Evolutionary conservation across 2,329 filamentous ascomycete genomes (phyloP), one percentile per base, ranked within the genome.

Genomic region (Tolypocladium amazonense): DNA sequence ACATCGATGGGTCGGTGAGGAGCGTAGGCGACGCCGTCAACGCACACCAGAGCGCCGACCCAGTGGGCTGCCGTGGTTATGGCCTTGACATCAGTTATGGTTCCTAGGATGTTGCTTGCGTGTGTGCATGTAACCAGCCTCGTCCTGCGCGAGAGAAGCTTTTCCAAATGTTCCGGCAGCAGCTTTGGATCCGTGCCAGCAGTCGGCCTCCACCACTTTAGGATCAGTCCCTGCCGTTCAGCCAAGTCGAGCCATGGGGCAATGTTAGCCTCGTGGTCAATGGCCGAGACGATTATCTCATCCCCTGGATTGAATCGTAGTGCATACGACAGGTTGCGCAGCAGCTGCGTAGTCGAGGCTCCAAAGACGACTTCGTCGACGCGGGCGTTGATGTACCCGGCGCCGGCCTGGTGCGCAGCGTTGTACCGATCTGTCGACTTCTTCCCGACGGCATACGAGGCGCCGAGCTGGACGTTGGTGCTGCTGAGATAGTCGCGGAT

Each of bases 261-360:
- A 60, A 89, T 85, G 69, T 92, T 91, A 43, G 89, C 86, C 73
- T 92, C 89, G 67, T 93, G 89, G 70, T 92, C 89, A 59, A 91
- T 76, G 60, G 81, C 81, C 0, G 88, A 90, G 14, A 92, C 68
- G 62, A 94, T 76, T 56, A 93, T 79, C 68, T 90, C 87, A 61
- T 86, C 83, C 52, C 83, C 83, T 2, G 76, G 69, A 14, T 75
- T 66, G 67, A 87, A 83, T 14, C 70, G 66, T 6, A 88, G 71
- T 2, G 81, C 75, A 27, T 77, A 77, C 0, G 84, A 82, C 20
- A 92, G 79, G 69, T 92, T 92, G 64, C 88, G 84, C 66, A 91
- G 83, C 12, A 92, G 80, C 68, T 91, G 88, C 0, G 89, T 92
- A 0, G 89, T 89, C 2, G 89, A 90, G 0, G 86, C 75, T 1